Evolutionary conservation across 2,329 filamentous ascomycete genomes (phyloP).

Genomic region (Colletotrichum gloeosporioides): DNA sequence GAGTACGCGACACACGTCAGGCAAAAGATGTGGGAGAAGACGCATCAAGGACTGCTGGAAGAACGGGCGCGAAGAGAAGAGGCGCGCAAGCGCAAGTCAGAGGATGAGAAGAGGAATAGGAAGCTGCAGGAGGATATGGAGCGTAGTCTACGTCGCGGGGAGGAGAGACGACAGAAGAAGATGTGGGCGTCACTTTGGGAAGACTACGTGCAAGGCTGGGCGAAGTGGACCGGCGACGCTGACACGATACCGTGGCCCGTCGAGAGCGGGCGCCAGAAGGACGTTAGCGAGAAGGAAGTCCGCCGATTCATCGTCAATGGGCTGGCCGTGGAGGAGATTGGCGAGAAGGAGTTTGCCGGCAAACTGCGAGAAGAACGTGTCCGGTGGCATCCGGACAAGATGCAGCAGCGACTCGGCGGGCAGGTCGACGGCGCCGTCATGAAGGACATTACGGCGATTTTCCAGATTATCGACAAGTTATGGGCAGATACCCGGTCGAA

Average conservation of each 20-base stretch:
- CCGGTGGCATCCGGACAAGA: conserved; percentile 97
- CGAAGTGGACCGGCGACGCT: conserved; percentile 48
- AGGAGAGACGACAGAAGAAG: conserved; percentile 63
- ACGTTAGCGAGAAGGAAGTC: conserved; percentile 65
- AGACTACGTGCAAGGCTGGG: conserved; percentile 70
- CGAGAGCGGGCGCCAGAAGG: conserved; percentile 59
- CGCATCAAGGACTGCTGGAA: conserved; percentile 81
- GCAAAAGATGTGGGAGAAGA: conserved; percentile 94
- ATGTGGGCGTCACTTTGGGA: conserved; percentile 67
- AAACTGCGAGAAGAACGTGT: conserved; percentile 84
- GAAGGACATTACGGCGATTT: conserved; percentile 84
- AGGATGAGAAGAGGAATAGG: conserved; percentile 54
- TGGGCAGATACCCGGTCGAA: conserved; percentile 67
- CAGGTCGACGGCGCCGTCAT: conserved; percentile 75
- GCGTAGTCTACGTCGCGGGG: conserved; percentile 69
- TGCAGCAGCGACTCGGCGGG: conserved; percentile 85
- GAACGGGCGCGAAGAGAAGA: conserved; percentile 70
- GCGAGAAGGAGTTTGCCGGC: conserved; percentile 50
- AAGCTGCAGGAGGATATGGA: conserved; percentile 63
- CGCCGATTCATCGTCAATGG: conserved; percentile 70
- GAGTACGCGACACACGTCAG: conserved; percentile 89
- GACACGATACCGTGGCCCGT: conserved; percentile 75
- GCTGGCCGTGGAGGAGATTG: conserved; percentile 44
- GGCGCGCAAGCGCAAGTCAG: conserved; percentile 54
- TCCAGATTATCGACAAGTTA: conserved; percentile 85